Conservation (phyloP, 768 basidiomycete genomes). For the Coprinopsis marcescibilis region DNA sequence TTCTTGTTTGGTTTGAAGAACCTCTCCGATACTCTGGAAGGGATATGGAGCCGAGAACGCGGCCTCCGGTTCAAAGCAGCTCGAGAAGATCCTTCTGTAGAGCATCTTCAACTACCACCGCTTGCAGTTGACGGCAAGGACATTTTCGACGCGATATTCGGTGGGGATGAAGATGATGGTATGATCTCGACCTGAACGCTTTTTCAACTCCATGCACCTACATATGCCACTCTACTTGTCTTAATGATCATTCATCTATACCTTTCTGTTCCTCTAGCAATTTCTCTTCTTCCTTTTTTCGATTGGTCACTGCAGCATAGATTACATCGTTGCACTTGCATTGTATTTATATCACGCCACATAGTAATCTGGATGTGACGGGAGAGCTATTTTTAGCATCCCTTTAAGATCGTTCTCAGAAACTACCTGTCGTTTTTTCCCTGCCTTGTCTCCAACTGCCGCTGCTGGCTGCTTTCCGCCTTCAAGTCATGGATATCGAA, state of each 20-base stretch:
- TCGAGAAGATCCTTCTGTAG: slow-evolving; percentile 48
- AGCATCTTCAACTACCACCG: slow-evolving; percentile 51
- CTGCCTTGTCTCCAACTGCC: background rate
- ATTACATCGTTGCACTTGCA: background rate
- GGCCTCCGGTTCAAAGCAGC: slow-evolving; percentile 58
- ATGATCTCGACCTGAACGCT: slow-evolving; percentile 61
- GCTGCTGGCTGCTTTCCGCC: background rate
- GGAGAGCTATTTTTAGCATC: background rate
- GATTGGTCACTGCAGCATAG: slow-evolving; percentile 8
- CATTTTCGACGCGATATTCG: slow-evolving; percentile 73
- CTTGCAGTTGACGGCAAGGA: slow-evolving; percentile 70
- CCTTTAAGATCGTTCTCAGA: background rate
- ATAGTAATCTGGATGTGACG: background rate
- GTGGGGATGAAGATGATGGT: slow-evolving; percentile 60
- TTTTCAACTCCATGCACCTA: background rate
- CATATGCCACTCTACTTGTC: slow-evolving; percentile 1
- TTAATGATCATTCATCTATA: slow-evolving; percentile 2
- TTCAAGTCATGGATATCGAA: slow-evolving; percentile 58
- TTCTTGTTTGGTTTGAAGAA: slow-evolving; percentile 89
- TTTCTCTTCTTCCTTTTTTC: slow-evolving; percentile 4
- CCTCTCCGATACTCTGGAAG: slow-evolving; percentile 68
- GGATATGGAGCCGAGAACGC: slow-evolving; percentile 85
- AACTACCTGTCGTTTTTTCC: background rate
- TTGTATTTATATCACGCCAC: background rate
- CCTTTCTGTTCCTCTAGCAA: background rate